Base-by-base conservation (phyloP, 75 land plant genomes). In the Pinus tabuliformis region DNA sequence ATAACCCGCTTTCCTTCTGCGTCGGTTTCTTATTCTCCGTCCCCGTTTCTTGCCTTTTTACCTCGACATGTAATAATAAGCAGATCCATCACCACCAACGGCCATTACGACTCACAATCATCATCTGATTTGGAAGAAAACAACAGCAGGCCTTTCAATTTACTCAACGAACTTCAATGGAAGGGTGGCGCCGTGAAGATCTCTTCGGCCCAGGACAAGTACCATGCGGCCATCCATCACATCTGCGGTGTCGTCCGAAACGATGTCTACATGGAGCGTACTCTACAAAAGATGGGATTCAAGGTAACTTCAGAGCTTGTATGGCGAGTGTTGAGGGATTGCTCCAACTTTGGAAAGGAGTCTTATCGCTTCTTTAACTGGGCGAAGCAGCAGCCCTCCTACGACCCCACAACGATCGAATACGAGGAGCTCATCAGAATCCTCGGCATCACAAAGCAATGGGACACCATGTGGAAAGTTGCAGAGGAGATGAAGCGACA, bases 321-420 rank as follows among this genome's bases (percentile, higher is more conserved):
- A 56, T 81, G 39, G 73, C 90, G 92, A n/a, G 85, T 91, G 68
- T 81, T 91, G 30, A 87, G 87, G 24, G 57, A 74, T 75, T 81
- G 85, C 83, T 42, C 74, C 33, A 56, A 78, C 62, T 36, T 37
- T 57, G 80, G 82, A 6, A 58, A 62, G 58, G 80, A 77, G n/a
- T 75, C 92, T 57, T 72, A 81, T 77, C 90, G 92, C 70, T 91
- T 91, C 90, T 88, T 91, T 84, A 64, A 77, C 79, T 91, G 92
- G 92, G 87, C 83, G 17, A 72, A 81, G 30, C 54, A 78, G 75
- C 79, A 66, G 6, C 73, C 87, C 75, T n/a, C 66, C 64, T 88
- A 88, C 79, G 15, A 18, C 21, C 92, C 92, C 64, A 81, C 92
- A 72, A 62, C 88, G 12, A 17, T 76, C 49, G 90, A 91, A 54